Percentiles rank a stretch among this genome's conserved stretches.
Evolutionary conservation across 2,329 filamentous ascomycete genomes (phyloP).

Genomic region (Chaetomiaceae sp.): DNA sequence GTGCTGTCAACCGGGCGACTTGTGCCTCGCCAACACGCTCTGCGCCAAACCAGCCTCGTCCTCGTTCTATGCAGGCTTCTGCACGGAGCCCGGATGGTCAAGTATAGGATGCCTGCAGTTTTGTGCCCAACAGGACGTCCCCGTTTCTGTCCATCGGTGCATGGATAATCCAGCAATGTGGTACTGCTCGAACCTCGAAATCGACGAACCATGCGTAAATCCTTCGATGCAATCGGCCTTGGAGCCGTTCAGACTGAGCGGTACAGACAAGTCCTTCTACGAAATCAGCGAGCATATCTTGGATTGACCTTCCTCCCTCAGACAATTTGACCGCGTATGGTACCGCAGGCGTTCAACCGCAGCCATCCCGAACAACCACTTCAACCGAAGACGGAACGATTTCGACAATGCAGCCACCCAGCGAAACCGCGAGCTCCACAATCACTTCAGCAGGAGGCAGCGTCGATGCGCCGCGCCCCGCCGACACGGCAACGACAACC

Average conservation of each 20-base stretch:
- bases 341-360: neutral
- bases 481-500: neutral
- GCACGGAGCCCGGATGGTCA: conserved; percentile 1
- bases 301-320: neutral
- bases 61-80: conserved; percentile 15
- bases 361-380: neutral
- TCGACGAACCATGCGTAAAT: too few species aligned
- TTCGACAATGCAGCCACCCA: neutral
- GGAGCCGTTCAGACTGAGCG: too few species aligned
- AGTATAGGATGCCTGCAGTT: conserved; percentile 6
- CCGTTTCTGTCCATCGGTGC: neutral
- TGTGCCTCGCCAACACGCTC: conserved; percentile 12
- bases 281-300: neutral
- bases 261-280: neutral
- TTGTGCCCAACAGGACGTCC: neutral
- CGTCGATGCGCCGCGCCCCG: neutral
- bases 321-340: neutral
- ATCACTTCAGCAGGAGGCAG: neutral
- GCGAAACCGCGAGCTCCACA: neutral
- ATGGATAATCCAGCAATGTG: neutral
- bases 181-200: neutral
- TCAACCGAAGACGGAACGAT: neutral
- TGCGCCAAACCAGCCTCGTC: conserved; percentile 3
- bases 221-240: too few species aligned
- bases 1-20: conserved; percentile 13